Evolutionary conservation across 2,329 filamentous ascomycete genomes (phyloP).

Genomic region (Harringtonia lauricola): DNA sequence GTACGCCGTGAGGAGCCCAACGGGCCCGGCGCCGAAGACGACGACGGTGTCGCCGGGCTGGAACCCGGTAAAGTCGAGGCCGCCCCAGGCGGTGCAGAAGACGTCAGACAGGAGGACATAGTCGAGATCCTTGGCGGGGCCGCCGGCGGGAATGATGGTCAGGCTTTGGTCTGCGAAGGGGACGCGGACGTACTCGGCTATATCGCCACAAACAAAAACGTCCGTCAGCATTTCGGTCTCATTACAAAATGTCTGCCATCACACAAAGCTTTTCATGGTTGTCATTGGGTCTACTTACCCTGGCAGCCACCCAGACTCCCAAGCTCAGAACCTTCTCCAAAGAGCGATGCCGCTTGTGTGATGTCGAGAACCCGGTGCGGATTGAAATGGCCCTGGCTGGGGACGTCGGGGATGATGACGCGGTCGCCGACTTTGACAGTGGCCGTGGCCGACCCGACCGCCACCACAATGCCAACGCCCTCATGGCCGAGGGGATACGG

Average conservation of each 20-base stretch:
- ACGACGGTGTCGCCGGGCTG: slow-evolving; percentile 20
- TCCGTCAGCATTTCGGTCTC: neutral
- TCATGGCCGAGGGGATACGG: slow-evolving; percentile 25
- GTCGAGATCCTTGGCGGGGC: slow-evolving; percentile 11
- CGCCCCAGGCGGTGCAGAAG: slow-evolving; percentile 26
- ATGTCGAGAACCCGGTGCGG: neutral
- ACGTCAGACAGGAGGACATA: slow-evolving; percentile 22
- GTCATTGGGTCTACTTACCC: neutral
- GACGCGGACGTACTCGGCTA: slow-evolving; percentile 14
- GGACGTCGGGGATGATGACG: slow-evolving; percentile 22
- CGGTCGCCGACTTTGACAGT: slow-evolving; percentile 24
- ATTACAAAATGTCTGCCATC: too few species aligned
- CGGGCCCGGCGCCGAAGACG: slow-evolving; percentile 16
- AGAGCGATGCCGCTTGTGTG: neutral
- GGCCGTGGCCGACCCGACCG: slow-evolving; percentile 22
- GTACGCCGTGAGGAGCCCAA: slow-evolving; percentile 16
- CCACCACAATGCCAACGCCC: slow-evolving; percentile 26
- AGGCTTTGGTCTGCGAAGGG: slow-evolving; percentile 13
- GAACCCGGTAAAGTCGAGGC: slow-evolving; percentile 24
- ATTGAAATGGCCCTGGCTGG: slow-evolving; percentile 5
- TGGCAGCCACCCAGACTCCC: slow-evolving; percentile 1
- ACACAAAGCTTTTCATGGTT: too few species aligned
- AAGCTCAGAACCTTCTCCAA: neutral
- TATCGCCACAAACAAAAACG: neutral
- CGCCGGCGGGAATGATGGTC: slow-evolving; percentile 8